Percentiles rank a stretch among this genome's conserved stretches.
Evolutionary conservation across 352 stramenopile genomes (phyloP).

Genomic region (Phytophthora litchii): DNA sequence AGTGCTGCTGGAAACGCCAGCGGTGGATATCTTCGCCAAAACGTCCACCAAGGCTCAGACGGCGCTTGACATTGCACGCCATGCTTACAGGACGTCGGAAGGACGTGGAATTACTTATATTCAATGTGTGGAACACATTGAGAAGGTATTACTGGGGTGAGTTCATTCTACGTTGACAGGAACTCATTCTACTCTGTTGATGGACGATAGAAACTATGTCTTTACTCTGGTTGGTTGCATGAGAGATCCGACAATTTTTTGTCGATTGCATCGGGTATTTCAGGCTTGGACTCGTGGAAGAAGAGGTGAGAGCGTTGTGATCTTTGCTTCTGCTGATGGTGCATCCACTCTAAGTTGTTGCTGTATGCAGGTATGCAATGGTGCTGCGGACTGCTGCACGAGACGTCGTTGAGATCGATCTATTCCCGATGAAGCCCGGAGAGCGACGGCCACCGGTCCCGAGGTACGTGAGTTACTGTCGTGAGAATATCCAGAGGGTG

Average conservation of each 20-base stretch:
- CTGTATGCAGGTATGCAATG: slow-evolving; percentile 68
- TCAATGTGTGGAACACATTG: slow-evolving; percentile 78
- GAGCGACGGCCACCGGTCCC: slow-evolving; percentile 73
- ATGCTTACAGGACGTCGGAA: slow-evolving; percentile 49
- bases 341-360: not conserved
- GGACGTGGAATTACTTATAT: slow-evolving; percentile 50
- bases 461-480: slow-evolving; percentile 33
- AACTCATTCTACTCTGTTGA: slow-evolving; percentile 11
- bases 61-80: slow-evolving; percentile 71
- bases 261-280: slow-evolving; percentile 73
- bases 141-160: slow-evolving; percentile 58
- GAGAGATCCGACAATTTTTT: slow-evolving; percentile 82
- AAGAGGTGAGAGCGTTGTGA: slow-evolving; percentile 46
- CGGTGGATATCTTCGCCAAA: slow-evolving; percentile 59
- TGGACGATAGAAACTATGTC: slow-evolving; percentile 63
- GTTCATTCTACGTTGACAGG: not conserved
- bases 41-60: slow-evolving; percentile 62
- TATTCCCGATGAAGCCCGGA: slow-evolving; percentile 80
- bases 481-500: not conserved
- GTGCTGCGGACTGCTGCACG: slow-evolving; percentile 61
- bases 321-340: not conserved
- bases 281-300: slow-evolving; percentile 85
- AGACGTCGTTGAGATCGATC: slow-evolving; percentile 77
- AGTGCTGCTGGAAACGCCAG: slow-evolving; percentile 57
- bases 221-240: slow-evolving; percentile 86